Evolutionary conservation across 2,329 filamentous ascomycete genomes (phyloP).

Genomic region (Monosporascus cannonballus): DNA sequence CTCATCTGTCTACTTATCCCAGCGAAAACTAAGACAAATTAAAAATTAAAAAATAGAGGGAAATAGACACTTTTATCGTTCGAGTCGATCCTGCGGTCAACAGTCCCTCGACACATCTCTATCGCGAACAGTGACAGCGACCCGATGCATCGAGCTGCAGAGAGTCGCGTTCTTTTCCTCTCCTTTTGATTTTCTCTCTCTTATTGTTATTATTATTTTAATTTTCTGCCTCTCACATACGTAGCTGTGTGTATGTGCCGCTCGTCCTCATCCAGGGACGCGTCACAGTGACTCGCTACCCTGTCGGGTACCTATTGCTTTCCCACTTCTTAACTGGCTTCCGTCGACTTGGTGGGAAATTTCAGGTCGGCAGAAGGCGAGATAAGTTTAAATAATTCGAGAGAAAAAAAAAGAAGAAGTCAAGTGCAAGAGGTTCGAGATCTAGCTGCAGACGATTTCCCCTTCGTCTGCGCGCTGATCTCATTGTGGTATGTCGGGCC

Average conservation of each 20-base stretch:
- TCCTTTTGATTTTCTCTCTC: conserved; percentile 16
- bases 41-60: neutral
- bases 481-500: conserved; percentile 26
- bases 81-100: neutral
- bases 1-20: neutral
- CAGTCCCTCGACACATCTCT: conserved; percentile 2
- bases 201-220: conserved; percentile 6
- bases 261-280: neutral
- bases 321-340: neutral
- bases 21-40: neutral
- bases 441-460: conserved; percentile 53
- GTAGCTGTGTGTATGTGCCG: neutral
- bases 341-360: neutral
- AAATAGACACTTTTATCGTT: neutral
- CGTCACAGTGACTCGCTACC: neutral
- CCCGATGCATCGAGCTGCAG: conserved; percentile 8
- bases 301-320: neutral
- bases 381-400: neutral
- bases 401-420: conserved; percentile 7
- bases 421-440: conserved; percentile 31
- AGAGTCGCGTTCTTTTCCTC: conserved; percentile 15
- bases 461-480: conserved; percentile 57
- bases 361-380: neutral
- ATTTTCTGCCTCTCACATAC: conserved; percentile 1
- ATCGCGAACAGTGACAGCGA: conserved; percentile 10